phyloP scores from a whole-genome alignment of 2,329 filamentous ascomycete genomes.

The Microsporum canis region DNA sequence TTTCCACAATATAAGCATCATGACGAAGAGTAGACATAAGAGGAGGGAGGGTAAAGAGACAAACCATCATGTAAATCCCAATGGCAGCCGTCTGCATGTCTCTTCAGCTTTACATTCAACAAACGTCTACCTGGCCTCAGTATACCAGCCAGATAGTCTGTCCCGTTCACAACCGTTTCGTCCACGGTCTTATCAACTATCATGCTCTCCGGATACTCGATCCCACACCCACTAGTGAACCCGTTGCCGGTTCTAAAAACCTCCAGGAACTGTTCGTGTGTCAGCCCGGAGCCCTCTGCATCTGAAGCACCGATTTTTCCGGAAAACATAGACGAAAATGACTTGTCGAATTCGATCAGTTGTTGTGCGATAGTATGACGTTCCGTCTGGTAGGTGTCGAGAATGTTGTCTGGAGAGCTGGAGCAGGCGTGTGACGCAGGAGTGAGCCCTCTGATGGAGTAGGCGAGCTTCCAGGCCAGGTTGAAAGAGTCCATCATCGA shows the following conservation, averaged over 20 bases:
- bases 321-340: constrained; percentile 32
- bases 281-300: constrained; percentile 19
- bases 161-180: constrained; percentile 17
- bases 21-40: not conserved
- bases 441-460: constrained; percentile 29
- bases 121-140: constrained; percentile 27
- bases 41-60: not conserved
- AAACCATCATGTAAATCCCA: constrained; percentile 28
- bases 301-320: constrained; percentile 25
- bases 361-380: constrained; percentile 29
- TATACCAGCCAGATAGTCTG: constrained; percentile 26
- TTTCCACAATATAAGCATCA: not conserved
- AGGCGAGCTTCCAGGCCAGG: constrained; percentile 32
- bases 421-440: constrained; percentile 11
- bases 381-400: constrained; percentile 31
- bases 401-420: constrained; percentile 11
- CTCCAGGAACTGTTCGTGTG: constrained; percentile 28
- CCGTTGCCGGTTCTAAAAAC: constrained; percentile 30
- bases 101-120: constrained; percentile 23
- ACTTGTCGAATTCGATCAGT: constrained; percentile 31
- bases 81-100: constrained; percentile 28
- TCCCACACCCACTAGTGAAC: constrained; percentile 31
- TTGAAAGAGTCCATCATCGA: constrained; percentile 51
- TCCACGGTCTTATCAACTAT: constrained; percentile 18
- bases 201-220: constrained; percentile 27